Evolutionary conservation across 108 stramenopile genomes (phyloP), one percentile per base, ranked within the genome.

Genomic region (Stephanodiscus triporus): DNA sequence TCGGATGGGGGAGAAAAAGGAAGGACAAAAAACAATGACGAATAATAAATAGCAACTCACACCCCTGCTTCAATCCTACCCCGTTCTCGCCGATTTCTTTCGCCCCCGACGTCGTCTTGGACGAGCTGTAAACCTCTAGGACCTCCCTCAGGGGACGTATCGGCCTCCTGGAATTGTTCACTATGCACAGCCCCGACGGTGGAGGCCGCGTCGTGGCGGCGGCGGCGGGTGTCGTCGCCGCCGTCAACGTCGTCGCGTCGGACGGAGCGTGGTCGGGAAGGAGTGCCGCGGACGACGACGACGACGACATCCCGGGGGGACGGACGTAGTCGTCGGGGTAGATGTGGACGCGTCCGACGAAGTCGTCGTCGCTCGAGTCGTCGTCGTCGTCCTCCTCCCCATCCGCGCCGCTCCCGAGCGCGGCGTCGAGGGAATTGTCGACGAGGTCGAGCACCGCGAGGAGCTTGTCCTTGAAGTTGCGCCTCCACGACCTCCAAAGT

Each of bases 1-100:
- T n/a, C n/a, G n/a, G n/a, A n/a, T n/a, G n/a, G n/a, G n/a, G 32
- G 32, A 34, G 5, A 34, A 4, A 5, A 34, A 34, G 32, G 32
- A 34, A 34, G 2, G 32, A 34, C 5, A 34, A 34, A n/a, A n/a
- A n/a, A n/a, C n/a, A n/a, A n/a, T n/a, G n/a, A n/a, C n/a, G n/a
- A 53, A 20, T 26, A 54, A 54, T 27, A 26, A 24, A 26, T 9
- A 26, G 8, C 4, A 19, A 54, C 53, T 54, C 90, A 72, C 88
- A 89, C 23, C 84, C 90, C 65, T 91, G 90, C 68, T 91, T 91
- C 68, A 88, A 70, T 9, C 90, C 90, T 23, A 91, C 83, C 10
- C 90, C 90, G 63, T 91, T 91, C 68, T 91, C 90, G 7, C 90
- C 90, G 72, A 91, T 89, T 10, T 68, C 43, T 0, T 27, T 58